Base-by-base conservation (phyloP, 768 basidiomycete genomes). In the Gymnopilus junonius region DNA sequence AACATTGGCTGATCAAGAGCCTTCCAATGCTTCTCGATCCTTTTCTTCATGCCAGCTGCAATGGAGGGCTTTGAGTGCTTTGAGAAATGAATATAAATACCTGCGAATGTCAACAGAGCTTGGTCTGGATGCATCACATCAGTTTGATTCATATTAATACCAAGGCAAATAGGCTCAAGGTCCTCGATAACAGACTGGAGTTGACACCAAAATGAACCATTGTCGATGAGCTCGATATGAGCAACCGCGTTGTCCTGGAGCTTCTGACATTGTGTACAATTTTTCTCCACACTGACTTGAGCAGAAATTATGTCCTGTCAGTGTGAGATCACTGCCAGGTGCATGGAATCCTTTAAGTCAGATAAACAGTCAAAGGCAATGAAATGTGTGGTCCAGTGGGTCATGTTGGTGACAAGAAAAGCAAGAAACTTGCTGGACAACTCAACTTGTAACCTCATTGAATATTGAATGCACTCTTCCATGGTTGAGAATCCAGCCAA, bases 21-120 rank as follows among this genome's bases (percentile, higher is more conserved):
- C 55, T 70, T 73, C 71, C 74, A 76, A 10, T 65, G 65, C 58
- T 74, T 75, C 59, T 76, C 70, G 21, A 76, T 60, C 23, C 70
- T 54, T 32, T 63, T 67, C 17, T 27, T 54, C 71, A 76, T 75
- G 10, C 65, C 62, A 8, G 48, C 42, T 8, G 67, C 65, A 21
- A 75, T 63, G 1, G 51, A 34, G 7, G 21, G 65, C 12, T 73
- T 71, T 1, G 65, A 45, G 46, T 74, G 74, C 23, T 69, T 66
- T 32, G 66, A 42, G 51, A 75, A 75, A 65, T 71, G 67, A 3
- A 71, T 27, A 35, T 65, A 75, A 14, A 76, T 71, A 1, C 71
- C 71, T 43, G 65, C 69, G 48, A 76, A 65, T 8, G 70, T 66
- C 55, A 75, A 66, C 0, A 75, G 59, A 32, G 71, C 73, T 54